These are phyloP conservation scores for Coemansia sp. DNA, from an alignment of 192 early-diverging fungal species.

Conservation along the genomic window DNA sequence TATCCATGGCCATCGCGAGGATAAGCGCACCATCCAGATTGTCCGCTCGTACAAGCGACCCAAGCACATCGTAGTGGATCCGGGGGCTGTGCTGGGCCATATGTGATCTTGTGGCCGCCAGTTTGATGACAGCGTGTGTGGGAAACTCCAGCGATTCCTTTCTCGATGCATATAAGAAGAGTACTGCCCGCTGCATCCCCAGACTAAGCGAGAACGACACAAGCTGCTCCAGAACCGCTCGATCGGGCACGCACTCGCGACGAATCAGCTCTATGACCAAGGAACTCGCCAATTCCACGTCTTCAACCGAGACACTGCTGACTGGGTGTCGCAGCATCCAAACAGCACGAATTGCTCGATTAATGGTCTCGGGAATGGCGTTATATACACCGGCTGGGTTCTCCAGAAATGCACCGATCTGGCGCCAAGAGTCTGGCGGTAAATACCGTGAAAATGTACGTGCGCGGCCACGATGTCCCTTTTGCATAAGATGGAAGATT, in stretches of 20 bases:
- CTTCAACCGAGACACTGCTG: conserved; percentile 1
- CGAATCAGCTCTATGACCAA: conserved; percentile 5
- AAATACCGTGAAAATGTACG: not conserved
- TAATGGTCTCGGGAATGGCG: not conserved
- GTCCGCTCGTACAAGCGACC: conserved; percentile 14
- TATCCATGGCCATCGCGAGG: conserved; percentile 6
- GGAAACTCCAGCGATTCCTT: not conserved
- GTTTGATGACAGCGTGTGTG: not conserved
- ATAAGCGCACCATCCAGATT: conserved; percentile 4
- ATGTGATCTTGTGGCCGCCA: conserved; percentile 6
- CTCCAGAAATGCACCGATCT: conserved; percentile 2
- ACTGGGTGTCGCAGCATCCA: conserved; percentile 33
- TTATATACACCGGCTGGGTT: not conserved
- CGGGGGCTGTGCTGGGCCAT: conserved; percentile 13
- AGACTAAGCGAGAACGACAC: conserved; percentile 18
- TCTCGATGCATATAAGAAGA: conserved; percentile 19
- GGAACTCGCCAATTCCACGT: not conserved
- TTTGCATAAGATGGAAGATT: conserved; percentile 6
- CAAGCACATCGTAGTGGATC: conserved; percentile 29
- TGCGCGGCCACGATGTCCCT: conserved; percentile 3
- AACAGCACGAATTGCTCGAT: conserved; percentile 2
- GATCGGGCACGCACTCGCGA: conserved; percentile 12
- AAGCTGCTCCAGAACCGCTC: conserved; percentile 10
- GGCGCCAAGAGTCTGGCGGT: not conserved
- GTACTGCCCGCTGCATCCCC: not conserved